A percentile compares a stretch with the other conserved stretches of the same genome.
Conservation (phyloP, 805 yeast species). For the Kregervanrija fluxuum region DNA sequence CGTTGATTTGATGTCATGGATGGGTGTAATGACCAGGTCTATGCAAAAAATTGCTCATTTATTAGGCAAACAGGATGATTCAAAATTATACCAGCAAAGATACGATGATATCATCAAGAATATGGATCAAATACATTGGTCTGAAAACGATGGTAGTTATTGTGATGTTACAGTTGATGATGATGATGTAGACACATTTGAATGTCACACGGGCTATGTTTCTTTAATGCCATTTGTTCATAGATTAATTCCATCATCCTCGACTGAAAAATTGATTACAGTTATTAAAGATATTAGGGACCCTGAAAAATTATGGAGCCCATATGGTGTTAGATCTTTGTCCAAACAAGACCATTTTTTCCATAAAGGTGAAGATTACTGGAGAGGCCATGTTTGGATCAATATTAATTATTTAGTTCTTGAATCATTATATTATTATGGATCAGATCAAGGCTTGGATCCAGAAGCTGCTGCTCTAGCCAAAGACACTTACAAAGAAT, state of each 20-base stretch:
- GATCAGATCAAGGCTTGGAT: constrained; percentile 23
- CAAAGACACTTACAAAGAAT: constrained; percentile 42
- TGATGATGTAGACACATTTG: constrained; percentile 56
- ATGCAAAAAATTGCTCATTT: constrained; percentile 66
- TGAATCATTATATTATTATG: constrained; percentile 60
- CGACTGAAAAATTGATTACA: constrained; percentile 37
- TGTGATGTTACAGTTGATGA: constrained; percentile 82
- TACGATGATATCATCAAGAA: constrained; percentile 54
- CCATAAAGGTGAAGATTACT: constrained; percentile 81
- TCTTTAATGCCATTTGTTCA: constrained; percentile 79
- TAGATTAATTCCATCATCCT: constrained; percentile 47
- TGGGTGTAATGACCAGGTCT: constrained; percentile 84
- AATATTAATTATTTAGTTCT: constrained; percentile 80
- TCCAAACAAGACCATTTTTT: constrained; percentile 60
- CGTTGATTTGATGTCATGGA: constrained; percentile 87
- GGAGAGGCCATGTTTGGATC: constrained; percentile 95
- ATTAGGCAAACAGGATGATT: constrained; percentile 54
- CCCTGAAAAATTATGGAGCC: constrained; percentile 69
- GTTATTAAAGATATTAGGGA: constrained; percentile 55
- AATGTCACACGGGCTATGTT: constrained; percentile 88
- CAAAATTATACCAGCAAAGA: constrained; percentile 41
- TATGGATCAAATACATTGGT: constrained; percentile 78
- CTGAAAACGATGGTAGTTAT: constrained; percentile 51
- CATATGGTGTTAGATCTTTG: constrained; percentile 74
- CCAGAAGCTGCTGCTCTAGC: constrained; percentile 32